phyloP scores from a whole-genome alignment of 106 monocot species.

The Phalaenopsis equestris region DNA sequence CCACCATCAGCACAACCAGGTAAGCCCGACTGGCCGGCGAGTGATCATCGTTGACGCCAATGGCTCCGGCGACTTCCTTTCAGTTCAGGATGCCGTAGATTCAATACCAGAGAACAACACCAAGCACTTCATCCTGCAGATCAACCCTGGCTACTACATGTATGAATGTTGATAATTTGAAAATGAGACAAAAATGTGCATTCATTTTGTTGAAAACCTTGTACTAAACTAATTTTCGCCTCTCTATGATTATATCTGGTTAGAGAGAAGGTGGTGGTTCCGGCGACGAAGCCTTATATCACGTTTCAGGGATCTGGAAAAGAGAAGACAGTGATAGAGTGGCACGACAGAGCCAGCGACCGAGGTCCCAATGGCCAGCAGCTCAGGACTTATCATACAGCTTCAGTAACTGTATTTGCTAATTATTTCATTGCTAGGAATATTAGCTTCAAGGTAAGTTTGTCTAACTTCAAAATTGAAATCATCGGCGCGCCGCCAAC shows the following conservation, averaged over 20 bases:
- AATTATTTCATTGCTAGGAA: constrained; percentile 89
- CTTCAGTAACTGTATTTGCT: constrained; percentile 89
- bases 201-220: neutral
- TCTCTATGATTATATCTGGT: neutral
- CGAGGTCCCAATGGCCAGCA: constrained; percentile 79
- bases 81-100: constrained; percentile 74
- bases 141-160: constrained; percentile 73
- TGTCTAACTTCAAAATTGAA: neutral
- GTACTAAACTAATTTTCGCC: neutral
- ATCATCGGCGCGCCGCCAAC: neutral
- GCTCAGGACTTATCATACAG: constrained; percentile 85
- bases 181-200: neutral
- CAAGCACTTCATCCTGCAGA: constrained; percentile 39
- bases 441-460: constrained; percentile 94
- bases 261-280: constrained; percentile 87
- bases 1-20: constrained; percentile 30
- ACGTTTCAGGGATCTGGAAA: constrained; percentile 71
- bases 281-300: constrained; percentile 72
- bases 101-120: constrained; percentile 69
- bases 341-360: constrained; percentile 88
- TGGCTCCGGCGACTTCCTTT: constrained; percentile 70
- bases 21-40: constrained; percentile 41
- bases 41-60: constrained; percentile 54
- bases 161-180: constrained; percentile 12
- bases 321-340: constrained; percentile 64